Percentiles rank a stretch among this genome's conserved stretches.
Evolutionary conservation across 306 rosid species (phyloP).

Genomic region (Acmispon strigosus): DNA sequence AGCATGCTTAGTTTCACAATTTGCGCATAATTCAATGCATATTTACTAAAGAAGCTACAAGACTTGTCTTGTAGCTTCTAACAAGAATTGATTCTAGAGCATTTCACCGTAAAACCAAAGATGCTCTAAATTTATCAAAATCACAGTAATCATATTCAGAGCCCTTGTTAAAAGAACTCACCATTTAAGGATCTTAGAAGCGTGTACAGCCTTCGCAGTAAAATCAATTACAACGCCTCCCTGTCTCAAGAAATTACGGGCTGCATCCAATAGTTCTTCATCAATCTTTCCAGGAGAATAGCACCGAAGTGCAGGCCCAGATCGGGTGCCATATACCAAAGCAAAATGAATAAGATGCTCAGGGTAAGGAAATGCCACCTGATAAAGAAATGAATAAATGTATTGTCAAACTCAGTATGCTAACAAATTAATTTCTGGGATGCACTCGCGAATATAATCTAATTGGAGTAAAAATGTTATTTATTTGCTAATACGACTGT

Average conservation of each 20-base stretch:
- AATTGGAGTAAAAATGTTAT: background rate
- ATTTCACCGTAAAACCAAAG: too few species aligned
- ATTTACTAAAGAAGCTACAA: too few species aligned
- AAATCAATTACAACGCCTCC: conserved; percentile 58
- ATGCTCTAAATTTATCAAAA: background rate
- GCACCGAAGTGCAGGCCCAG: conserved; percentile 73
- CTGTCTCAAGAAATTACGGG: conserved; percentile 52
- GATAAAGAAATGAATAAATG: conserved; percentile 6
- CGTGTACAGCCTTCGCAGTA: conserved; percentile 44
- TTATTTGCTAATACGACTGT: background rate
- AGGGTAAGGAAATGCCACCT: conserved; percentile 80
- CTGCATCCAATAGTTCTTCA: conserved; percentile 69
- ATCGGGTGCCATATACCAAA: conserved; percentile 67
- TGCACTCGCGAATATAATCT: background rate
- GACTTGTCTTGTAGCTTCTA: too few species aligned
- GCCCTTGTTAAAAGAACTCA: conserved; percentile 22
- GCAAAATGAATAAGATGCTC: conserved; percentile 92
- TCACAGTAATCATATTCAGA: background rate
- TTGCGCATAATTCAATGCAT: too few species aligned
- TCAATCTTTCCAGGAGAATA: conserved; percentile 75
- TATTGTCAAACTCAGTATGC: background rate
- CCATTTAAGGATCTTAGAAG: conserved; percentile 78
- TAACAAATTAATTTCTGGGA: background rate
- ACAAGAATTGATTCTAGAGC: too few species aligned
- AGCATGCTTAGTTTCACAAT: too few species aligned